Percentiles rank a stretch among this genome's conserved stretches.
These are phyloP conservation scores for Purshia tridentata DNA, from an alignment of 306 rosid species.

Conservation along the genomic window DNA sequence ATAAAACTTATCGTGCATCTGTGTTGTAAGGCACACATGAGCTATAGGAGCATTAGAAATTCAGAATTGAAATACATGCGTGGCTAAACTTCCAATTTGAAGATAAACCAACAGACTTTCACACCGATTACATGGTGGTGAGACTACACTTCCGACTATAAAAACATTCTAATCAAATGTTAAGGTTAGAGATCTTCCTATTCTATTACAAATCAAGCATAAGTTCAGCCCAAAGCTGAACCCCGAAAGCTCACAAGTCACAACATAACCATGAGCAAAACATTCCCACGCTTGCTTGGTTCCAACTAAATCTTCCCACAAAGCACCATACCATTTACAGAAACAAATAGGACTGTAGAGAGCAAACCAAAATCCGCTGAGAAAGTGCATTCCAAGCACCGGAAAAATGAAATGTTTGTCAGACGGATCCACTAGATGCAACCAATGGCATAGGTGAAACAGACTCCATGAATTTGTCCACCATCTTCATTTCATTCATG, in stretches of 20 bases:
- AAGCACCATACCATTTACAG: conserved; percentile 41
- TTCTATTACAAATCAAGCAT: conserved; percentile 31
- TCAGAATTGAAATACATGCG: background rate
- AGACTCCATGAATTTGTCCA: conserved; percentile 39
- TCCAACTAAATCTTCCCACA: conserved; percentile 27
- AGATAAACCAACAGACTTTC: conserved; percentile 27
- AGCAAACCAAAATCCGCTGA: conserved; percentile 33
- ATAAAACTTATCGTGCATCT: background rate
- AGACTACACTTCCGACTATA: conserved; percentile 21
- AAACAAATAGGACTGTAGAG: conserved; percentile 38
- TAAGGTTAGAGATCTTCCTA: conserved; percentile 36
- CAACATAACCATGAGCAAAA: conserved; percentile 42
- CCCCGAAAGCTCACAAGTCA: conserved; percentile 29
- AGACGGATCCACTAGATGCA: conserved; percentile 35
- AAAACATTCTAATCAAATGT: conserved; percentile 32
- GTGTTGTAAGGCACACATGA: background rate
- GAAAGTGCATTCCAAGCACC: conserved; percentile 17
- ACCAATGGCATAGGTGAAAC: conserved; percentile 28
- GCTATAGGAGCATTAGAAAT: conserved; percentile 1
- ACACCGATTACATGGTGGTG: conserved; percentile 23
- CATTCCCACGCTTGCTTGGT: conserved; percentile 29
- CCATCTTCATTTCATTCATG: conserved; percentile 40
- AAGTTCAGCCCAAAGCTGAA: conserved; percentile 85
- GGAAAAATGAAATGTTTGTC: conserved; percentile 7
- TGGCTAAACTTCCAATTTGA: conserved; percentile 24